Evolutionary conservation across 2,329 filamentous ascomycete genomes (phyloP).

Genomic region (Pezicula carpinea): DNA sequence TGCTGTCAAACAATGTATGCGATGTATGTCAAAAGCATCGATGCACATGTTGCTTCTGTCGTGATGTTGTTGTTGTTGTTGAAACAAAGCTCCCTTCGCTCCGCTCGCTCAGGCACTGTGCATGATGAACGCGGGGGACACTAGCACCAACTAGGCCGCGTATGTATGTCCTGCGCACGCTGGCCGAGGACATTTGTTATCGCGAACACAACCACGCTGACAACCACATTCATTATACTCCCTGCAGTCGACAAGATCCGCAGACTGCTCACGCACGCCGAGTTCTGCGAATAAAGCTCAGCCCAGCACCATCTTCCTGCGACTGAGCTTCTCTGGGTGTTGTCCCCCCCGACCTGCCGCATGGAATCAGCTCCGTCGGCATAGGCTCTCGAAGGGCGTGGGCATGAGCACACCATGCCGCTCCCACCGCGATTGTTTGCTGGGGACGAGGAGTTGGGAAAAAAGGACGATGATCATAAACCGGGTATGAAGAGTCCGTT

Average conservation of each 20-base stretch:
- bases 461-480: slow-evolving; percentile 59
- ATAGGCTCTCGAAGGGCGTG: slow-evolving; percentile 22
- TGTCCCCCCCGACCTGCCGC: slow-evolving; percentile 2
- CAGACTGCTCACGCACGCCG: neutral
- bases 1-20: no score
- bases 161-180: no score
- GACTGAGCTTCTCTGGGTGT: slow-evolving; percentile 4
- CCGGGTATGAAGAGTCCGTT: slow-evolving; percentile 26
- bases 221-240: neutral
- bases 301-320: neutral
- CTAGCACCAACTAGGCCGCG: no score
- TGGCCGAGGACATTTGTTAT: no score
- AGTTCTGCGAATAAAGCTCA: neutral
- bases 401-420: slow-evolving; percentile 29
- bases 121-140: no score
- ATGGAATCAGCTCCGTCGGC: slow-evolving; percentile 15
- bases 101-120: no score
- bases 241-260: neutral
- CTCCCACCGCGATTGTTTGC: slow-evolving; percentile 37
- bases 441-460: slow-evolving; percentile 59
- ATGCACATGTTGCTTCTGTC: no score
- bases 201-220: no score
- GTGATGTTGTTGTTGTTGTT: no score
- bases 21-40: no score
- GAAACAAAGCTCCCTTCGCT: no score